phyloP scores from a whole-genome alignment of 108 stramenopile genomes.

The Discostella stelligeroides region DNA sequence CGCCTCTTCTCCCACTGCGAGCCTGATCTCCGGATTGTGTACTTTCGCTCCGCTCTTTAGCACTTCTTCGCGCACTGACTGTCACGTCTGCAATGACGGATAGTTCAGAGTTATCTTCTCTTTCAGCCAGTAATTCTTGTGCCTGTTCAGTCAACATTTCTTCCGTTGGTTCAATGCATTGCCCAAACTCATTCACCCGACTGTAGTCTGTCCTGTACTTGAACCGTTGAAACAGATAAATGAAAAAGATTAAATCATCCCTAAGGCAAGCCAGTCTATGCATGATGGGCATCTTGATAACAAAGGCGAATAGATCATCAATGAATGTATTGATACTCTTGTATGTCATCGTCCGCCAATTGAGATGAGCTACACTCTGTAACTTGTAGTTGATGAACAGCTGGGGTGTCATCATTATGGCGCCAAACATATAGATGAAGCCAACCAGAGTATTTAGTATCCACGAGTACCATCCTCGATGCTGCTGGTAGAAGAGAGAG shows the following conservation, averaged over 20 bases:
- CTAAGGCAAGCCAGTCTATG: conserved; percentile 84
- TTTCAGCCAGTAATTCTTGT: background rate
- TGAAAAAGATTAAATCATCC: conserved; percentile 89
- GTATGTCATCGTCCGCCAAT: conserved; percentile 87
- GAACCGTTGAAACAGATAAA: conserved; percentile 85
- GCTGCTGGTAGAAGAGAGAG: conserved; percentile 68
- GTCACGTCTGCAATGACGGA: background rate
- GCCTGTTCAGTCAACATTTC: conserved; percentile 44
- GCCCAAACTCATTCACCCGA: conserved; percentile 72
- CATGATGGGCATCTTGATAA: conserved; percentile 92
- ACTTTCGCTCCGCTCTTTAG: conserved; percentile 8
- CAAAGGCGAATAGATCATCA: conserved; percentile 88
- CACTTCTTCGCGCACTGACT: conserved; percentile 9
- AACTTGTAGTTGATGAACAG: conserved; percentile 93
- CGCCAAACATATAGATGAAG: conserved; percentile 91
- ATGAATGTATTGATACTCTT: conserved; percentile 90
- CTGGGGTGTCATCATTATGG: conserved; percentile 94
- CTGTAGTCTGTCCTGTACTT: conserved; percentile 72
- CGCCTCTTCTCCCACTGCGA: too few species aligned
- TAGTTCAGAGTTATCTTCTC: background rate
- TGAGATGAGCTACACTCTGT: conserved; percentile 86
- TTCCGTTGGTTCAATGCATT: conserved; percentile 48
- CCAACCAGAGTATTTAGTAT: conserved; percentile 64
- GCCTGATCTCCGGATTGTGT: too few species aligned
- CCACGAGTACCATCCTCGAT: conserved; percentile 88